Evolutionary conservation across 1,284 basidiomycete species (phyloP).

Genomic region (Mycena sp.): DNA sequence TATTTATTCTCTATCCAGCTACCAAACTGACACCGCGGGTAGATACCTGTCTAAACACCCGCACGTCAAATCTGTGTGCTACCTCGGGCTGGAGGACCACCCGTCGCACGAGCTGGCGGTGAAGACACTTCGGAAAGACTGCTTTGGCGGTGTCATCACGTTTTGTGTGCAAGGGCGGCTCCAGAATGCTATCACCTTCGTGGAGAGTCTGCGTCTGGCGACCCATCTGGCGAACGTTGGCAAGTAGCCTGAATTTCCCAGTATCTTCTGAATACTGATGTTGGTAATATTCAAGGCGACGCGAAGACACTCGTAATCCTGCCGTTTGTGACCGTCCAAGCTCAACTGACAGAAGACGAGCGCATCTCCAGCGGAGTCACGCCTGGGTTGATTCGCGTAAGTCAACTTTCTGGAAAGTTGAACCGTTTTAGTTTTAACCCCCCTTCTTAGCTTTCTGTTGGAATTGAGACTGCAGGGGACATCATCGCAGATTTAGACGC

Average conservation of each 20-base stretch:
- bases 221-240: conserved; percentile 59
- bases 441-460: conserved; percentile 49
- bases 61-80: conserved; percentile 62
- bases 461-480: conserved; percentile 86
- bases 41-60: conserved; percentile 54
- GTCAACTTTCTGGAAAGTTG: conserved; percentile 34
- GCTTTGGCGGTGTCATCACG: conserved; percentile 67
- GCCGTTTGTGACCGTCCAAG: conserved; percentile 85
- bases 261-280: neutral
- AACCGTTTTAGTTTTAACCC: neutral
- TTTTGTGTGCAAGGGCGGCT: conserved; percentile 63
- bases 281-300: conserved; percentile 47
- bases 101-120: conserved; percentile 61
- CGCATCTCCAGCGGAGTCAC: conserved; percentile 79
- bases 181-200: conserved; percentile 54
- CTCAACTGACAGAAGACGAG: conserved; percentile 79
- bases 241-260: neutral
- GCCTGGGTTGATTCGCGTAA: conserved; percentile 81
- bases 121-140: conserved; percentile 50
- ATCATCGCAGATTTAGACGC: conserved; percentile 88
- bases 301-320: conserved; percentile 88
- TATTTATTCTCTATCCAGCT: neutral
- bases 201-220: conserved; percentile 66
- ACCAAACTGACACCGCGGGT: neutral
- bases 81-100: conserved; percentile 66